Conservation (phyloP, 2,329 filamentous ascomycete genomes). For the Cladophialophora bantiana region DNA sequence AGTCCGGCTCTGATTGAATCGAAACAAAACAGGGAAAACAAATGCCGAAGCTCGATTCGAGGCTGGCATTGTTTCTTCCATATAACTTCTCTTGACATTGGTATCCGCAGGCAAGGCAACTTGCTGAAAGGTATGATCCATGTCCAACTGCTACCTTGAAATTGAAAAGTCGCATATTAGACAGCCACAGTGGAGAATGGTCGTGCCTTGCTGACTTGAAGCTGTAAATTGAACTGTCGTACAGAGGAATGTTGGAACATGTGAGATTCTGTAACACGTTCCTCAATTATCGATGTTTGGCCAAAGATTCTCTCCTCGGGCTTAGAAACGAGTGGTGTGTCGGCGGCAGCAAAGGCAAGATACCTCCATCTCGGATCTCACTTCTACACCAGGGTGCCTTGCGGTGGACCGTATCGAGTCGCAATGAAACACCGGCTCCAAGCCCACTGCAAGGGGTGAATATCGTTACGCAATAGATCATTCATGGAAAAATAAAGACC, state of each 20-base stretch:
- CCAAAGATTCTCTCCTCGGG: neutral
- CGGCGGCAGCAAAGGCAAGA: conserved; percentile 1
- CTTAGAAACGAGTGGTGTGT: neutral
- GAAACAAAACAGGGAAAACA: neutral
- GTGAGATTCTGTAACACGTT: neutral
- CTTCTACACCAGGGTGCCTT: neutral
- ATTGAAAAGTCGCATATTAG: neutral
- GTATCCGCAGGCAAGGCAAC: neutral
- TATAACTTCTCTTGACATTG: neutral
- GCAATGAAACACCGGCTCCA: neutral
- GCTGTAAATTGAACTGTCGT: neutral
- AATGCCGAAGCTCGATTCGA: neutral
- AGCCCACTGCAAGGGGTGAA: neutral
- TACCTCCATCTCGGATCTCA: neutral
- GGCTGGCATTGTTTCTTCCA: conserved; percentile 1
- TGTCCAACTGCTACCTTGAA: neutral
- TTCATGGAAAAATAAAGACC: neutral
- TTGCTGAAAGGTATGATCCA: neutral
- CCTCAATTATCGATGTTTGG: neutral
- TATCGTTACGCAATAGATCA: neutral
- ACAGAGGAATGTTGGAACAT: neutral
- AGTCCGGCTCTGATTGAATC: conserved; percentile 3
- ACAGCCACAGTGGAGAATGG: neutral
- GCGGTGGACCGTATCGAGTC: neutral
- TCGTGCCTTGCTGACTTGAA: neutral